Conservation (phyloP, 257 asterid species). For the Anisodus acutangulus region DNA sequence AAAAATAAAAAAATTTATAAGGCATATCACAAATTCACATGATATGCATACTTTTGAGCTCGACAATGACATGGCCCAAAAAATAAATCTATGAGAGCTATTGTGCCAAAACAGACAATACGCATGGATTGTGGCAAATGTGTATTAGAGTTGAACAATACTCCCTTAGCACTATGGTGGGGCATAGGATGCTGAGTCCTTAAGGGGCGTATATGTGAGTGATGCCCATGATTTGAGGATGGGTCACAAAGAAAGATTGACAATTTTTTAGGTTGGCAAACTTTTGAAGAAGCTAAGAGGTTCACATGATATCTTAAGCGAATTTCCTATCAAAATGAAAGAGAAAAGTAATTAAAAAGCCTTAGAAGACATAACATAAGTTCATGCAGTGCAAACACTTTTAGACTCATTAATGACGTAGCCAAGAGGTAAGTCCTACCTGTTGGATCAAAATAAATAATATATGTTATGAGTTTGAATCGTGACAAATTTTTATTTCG, state of each 20-base stretch:
- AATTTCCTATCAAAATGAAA: neutral
- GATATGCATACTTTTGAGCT: neutral
- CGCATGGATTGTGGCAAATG: neutral
- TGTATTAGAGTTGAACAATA: neutral
- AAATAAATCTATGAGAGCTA: neutral
- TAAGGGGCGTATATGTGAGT: neutral
- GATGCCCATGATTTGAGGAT: neutral
- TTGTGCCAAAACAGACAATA: neutral
- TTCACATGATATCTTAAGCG: neutral
- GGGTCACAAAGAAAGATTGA: neutral
- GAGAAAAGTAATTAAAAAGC: neutral
- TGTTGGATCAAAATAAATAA: neutral
- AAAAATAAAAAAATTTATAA: too few species aligned
- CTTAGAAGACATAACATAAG: neutral
- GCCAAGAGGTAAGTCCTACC: neutral
- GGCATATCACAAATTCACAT: neutral
- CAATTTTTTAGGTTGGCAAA: neutral
- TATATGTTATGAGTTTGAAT: neutral
- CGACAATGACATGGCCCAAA: neutral
- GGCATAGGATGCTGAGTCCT: neutral
- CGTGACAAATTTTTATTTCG: neutral
- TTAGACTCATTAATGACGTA: neutral
- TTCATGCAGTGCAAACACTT: neutral
- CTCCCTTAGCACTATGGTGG: neutral
- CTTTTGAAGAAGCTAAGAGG: neutral